Base-by-base conservation (phyloP, 352 stramenopile species). In the Pythium oligandrum region DNA sequence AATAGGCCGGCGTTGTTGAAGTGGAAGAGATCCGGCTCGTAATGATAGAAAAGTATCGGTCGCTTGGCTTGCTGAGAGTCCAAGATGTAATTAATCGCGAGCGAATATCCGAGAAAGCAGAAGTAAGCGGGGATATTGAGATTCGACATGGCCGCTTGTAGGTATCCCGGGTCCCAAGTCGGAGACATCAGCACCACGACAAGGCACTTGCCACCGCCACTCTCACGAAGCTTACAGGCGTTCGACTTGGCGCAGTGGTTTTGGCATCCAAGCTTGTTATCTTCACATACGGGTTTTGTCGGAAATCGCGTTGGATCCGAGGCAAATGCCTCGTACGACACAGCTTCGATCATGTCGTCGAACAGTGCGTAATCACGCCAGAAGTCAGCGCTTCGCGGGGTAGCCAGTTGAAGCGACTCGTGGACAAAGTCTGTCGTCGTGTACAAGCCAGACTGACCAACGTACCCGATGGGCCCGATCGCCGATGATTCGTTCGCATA, bases 1-100 rank as follows among this genome's bases (percentile, higher is more conserved):
- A 84, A 79, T 12, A 63, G 40, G 4, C 55, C 57, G 0, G 46
- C 11, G 49, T 82, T 11, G 7, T 65, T 8, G 11, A 66, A 56
- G 38, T 75, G 61, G 44, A 78, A 76, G 44, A 58, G 44, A 26
- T 81, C 71, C 4, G 71, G 73, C 48, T 82, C 73, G 51, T 67
- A 84, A 44, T 82, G 60, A 44, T 79, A 82, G 37, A 84, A 84
- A 3, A 71, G 26, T 2, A 79, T 55, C 0, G 66, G 60, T 5
- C 40, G n/a, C 1, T 32, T 31, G 8, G 58, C 63, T 4, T 47
- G 43, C 44, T 71, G 53, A 46, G 50, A 48, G 0, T 66, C 46
- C 3, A 68, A 26, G 3, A 57, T 55, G 39, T 61, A 68, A 1
- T 42, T 31, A 4, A 55, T 3, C 7, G 48, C 36, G 30, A 32